These are phyloP conservation scores for Chrysophaeum taylorii DNA, from an alignment of 352 stramenopile species.

Conservation along the genomic window DNA sequence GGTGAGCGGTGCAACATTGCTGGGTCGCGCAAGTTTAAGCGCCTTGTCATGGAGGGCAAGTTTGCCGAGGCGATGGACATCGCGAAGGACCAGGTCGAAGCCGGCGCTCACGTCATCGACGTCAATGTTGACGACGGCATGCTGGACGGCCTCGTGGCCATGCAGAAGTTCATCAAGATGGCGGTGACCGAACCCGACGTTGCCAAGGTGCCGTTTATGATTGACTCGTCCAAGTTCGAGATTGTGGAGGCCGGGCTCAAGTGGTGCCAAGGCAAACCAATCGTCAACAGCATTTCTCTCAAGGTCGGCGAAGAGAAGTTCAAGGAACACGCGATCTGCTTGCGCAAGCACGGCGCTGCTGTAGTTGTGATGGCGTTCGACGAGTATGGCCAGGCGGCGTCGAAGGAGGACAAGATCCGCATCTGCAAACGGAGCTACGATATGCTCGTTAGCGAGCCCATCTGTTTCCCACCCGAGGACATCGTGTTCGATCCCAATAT, in stretches of 20 bases:
- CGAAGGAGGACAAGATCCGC: slow-evolving; percentile 82
- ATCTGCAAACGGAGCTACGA: slow-evolving; percentile 98
- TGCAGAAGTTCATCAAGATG: slow-evolving; percentile 96
- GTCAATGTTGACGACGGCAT: slow-evolving; percentile 97
- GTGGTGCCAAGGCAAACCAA: slow-evolving; percentile 90
- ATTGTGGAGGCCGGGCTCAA: slow-evolving; percentile 92
- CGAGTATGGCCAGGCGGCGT: slow-evolving; percentile 86
- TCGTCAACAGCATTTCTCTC: slow-evolving; percentile 93
- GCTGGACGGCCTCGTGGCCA: slow-evolving; percentile 82
- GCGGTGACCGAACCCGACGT: slow-evolving; percentile 87
- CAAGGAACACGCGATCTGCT: slow-evolving; percentile 78
- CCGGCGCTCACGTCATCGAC: slow-evolving; percentile 91
- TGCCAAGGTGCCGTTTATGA: slow-evolving; percentile 93
- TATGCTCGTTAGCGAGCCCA: slow-evolving; percentile 81
- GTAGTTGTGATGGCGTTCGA: slow-evolving; percentile 96
- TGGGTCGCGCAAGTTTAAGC: slow-evolving; percentile 89
- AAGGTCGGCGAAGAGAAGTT: slow-evolving; percentile 93
- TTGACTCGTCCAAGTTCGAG: slow-evolving; percentile 94
- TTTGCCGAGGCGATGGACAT: slow-evolving; percentile 90
- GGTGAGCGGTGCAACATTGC: slow-evolving; percentile 91
- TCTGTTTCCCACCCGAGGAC: slow-evolving; percentile 86
- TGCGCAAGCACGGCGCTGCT: slow-evolving; percentile 85
- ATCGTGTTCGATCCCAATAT: slow-evolving; percentile 98
- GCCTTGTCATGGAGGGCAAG: slow-evolving; percentile 83
- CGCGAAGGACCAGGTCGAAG: slow-evolving; percentile 86